phyloP scores from a whole-genome alignment of 2,329 filamentous ascomycete species.

The Eurotiales sp. region DNA sequence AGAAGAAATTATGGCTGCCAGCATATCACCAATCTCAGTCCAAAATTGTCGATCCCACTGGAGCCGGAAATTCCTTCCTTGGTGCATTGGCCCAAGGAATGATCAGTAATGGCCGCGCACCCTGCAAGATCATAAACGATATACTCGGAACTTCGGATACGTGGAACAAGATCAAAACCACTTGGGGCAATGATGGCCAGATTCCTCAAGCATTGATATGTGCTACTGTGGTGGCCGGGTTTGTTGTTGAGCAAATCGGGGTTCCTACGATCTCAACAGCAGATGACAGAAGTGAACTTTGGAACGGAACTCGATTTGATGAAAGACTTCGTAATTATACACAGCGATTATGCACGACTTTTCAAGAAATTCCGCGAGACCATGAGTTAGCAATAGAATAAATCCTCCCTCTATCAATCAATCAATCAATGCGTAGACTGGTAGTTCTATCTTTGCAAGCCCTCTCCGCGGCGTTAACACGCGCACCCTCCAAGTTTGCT shows the following conservation, averaged over 20 bases:
- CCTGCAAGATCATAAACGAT: conserved; percentile 28
- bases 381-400: conserved; percentile 30
- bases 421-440: conserved; percentile 29
- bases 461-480: conserved; percentile 20
- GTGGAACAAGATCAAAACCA: conserved; percentile 44
- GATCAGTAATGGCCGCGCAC: conserved; percentile 39
- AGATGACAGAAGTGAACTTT: conserved; percentile 34
- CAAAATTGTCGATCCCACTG: conserved; percentile 81
- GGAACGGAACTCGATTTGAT: conserved; percentile 44
- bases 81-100: conserved; percentile 58
- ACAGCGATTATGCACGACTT: conserved; percentile 37
- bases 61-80: conserved; percentile 88
- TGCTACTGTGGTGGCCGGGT: conserved; percentile 80
- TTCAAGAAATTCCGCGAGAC: conserved; percentile 36
- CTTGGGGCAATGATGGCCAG: conserved; percentile 46
- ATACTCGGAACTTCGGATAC: conserved; percentile 48
- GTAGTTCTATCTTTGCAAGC: conserved; percentile 36
- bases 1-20: conserved; percentile 63
- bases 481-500: conserved; percentile 18
- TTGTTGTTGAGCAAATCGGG: conserved; percentile 92
- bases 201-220: conserved; percentile 68
- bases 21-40: conserved; percentile 60
- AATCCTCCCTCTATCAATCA: conserved; percentile 18
- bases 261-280: conserved; percentile 54
- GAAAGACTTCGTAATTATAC: conserved; percentile 44